Evolutionary conservation across 1,284 basidiomycete species (phyloP).

Genomic region (Pterulicium gracile): DNA sequence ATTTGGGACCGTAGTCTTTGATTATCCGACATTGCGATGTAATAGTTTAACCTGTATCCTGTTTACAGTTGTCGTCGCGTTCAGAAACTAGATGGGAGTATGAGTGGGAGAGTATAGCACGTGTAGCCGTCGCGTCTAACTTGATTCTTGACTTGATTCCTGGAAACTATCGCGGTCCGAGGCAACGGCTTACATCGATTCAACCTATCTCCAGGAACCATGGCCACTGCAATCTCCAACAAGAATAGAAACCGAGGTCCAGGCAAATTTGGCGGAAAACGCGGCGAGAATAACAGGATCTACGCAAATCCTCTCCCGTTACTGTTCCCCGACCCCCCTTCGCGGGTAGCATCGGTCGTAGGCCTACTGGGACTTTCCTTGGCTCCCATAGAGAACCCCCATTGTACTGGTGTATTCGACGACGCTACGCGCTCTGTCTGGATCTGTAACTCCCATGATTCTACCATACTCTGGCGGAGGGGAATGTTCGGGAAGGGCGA

Average conservation of each 20-base stretch:
- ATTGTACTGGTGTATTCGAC: constrained; percentile 66
- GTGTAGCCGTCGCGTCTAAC: too few species aligned
- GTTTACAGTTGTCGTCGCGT: constrained; percentile 2
- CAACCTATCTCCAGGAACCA: neutral
- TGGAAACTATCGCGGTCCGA: too few species aligned
- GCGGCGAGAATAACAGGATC: constrained; percentile 52
- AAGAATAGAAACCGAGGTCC: constrained; percentile 15
- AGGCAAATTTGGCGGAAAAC: constrained; percentile 40
- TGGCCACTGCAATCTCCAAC: neutral
- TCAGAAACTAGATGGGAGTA: neutral
- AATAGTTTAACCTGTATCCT: neutral
- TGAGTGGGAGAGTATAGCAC: neutral
- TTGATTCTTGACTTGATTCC: too few species aligned
- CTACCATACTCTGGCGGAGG: constrained; percentile 70
- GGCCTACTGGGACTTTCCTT: constrained; percentile 42
- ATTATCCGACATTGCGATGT: constrained; percentile 37
- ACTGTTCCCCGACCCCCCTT: constrained; percentile 33
- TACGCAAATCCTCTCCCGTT: constrained; percentile 59
- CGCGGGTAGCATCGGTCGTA: constrained; percentile 31
- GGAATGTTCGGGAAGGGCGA: constrained; percentile 98
- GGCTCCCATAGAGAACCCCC: constrained; percentile 42
- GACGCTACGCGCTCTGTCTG: constrained; percentile 69
- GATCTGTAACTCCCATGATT: constrained; percentile 54
- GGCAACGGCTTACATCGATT: neutral
- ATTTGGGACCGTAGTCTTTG: constrained; percentile 66